Base-by-base conservation (phyloP, 2,329 filamentous ascomycete species). In the Diaporthe citri region DNA sequence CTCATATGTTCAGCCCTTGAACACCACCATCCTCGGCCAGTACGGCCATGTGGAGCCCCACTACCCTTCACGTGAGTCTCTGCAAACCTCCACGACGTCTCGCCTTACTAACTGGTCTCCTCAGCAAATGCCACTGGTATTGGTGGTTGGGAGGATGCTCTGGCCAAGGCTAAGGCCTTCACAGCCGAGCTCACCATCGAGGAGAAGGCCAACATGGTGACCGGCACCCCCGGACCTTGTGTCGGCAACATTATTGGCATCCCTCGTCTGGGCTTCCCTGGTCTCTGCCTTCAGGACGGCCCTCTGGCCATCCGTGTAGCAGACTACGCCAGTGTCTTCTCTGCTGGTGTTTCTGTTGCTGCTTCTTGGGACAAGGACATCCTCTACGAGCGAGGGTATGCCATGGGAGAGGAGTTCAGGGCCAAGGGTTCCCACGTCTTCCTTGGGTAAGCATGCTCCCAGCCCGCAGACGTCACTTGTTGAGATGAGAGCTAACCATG, bases 381-480 rank as follows among this genome's bases (percentile, higher is more conserved):
- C 56, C 90, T 92, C 81, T 85, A 86, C 74, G 83, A 85, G 41
- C 83, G 88, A 72, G 88, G 87, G 28, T 81, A 83, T 73, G 82
- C 85, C 72, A 85, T 90, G 83, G 88, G 87, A 17, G 78, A 81
- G 13, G 95, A 97, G 81, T 91, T 93, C 79, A 91, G 90, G 75
- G 92, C 85, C 77, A 97, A 97, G 85, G 95, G 95, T 76, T 88
- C 95, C 52, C 93, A 97, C 80, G 88, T 96, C 34, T 89, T 92
- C 76, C 88, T 97, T 7, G 85, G 84, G 51, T 87, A 88, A 41
- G 86, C 83, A 64, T 87, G 87, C 78, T 41, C 80, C 5, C 12
- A 10, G 1, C 6, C 25, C 20, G 31, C 28, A 20, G 2, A 36
- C 25, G 13, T 28, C 2, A 52, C 6, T 25, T 36, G 17, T 28